These are phyloP conservation scores for Neocatenulostroma microsporum DNA, from an alignment of 2,329 filamentous ascomycete genomes.

Conservation along the genomic window DNA sequence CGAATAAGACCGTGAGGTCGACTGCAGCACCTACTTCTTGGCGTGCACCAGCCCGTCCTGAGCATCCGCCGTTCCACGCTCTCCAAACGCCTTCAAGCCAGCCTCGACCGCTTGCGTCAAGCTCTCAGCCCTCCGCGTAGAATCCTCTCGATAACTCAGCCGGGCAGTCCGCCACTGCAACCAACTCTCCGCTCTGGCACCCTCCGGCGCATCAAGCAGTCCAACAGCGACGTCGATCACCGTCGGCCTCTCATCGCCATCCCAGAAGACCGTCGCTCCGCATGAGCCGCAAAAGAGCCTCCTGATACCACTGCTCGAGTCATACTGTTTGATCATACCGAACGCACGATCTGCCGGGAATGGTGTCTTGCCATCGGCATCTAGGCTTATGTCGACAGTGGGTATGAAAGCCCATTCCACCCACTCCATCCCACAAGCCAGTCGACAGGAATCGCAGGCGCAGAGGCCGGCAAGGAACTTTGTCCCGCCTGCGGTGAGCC, in stretches of 20 bases:
- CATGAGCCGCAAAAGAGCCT: constrained; percentile 57
- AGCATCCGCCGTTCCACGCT: too few species aligned
- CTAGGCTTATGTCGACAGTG: constrained; percentile 46
- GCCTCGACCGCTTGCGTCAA: constrained; percentile 17
- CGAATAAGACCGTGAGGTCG: too few species aligned
- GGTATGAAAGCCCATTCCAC: constrained; percentile 61
- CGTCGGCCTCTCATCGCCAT: constrained; percentile 44
- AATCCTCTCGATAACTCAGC: constrained; percentile 55
- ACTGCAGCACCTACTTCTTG: too few species aligned
- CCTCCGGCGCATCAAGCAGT: constrained; percentile 41
- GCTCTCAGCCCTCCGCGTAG: constrained; percentile 19
- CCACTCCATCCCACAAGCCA: constrained; percentile 54
- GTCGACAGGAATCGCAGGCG: constrained; percentile 55
- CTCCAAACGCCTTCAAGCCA: constrained; percentile 18
- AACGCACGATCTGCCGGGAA: constrained; percentile 29
- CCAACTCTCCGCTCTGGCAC: constrained; percentile 51
- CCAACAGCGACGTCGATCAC: constrained; percentile 59
- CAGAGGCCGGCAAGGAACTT: constrained; percentile 56
- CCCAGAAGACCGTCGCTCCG: constrained; percentile 59
- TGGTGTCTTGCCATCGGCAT: constrained; percentile 17
- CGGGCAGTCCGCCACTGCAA: constrained; percentile 54
- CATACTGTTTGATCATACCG: constrained; percentile 45
- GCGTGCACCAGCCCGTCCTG: too few species aligned
- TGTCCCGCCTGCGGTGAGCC: constrained; percentile 42
- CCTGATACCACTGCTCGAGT: constrained; percentile 46